phyloP scores from a whole-genome alignment of 164 flowering plant species.

The Piper longum region DNA sequence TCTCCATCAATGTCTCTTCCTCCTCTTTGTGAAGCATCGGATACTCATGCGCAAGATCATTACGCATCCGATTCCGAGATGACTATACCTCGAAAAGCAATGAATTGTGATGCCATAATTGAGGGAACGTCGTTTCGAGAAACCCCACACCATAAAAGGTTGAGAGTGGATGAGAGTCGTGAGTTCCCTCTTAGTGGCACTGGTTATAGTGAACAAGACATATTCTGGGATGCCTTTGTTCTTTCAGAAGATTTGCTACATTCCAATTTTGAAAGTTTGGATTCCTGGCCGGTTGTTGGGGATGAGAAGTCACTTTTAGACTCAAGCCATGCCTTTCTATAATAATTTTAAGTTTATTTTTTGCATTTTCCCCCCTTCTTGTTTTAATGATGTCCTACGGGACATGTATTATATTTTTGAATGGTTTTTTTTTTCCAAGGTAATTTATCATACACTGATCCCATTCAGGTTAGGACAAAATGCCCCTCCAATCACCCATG shows the following conservation, averaged over 20 bases:
- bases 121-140: slow-evolving; percentile 1
- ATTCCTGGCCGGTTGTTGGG: background rate
- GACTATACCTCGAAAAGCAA: slow-evolving; percentile 2
- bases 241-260: slow-evolving; percentile 1
- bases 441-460: no score
- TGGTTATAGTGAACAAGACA: slow-evolving; percentile 2
- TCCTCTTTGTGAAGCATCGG: slow-evolving; percentile 40
- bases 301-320: background rate
- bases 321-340: background rate
- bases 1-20: slow-evolving; percentile 21
- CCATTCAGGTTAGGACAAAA: no score
- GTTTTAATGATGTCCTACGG: no score
- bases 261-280: slow-evolving; percentile 3
- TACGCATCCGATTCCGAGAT: slow-evolving; percentile 22
- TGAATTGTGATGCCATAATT: background rate
- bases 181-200: slow-evolving; percentile 1
- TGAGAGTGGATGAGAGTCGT: slow-evolving; percentile 2
- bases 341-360: no score
- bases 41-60: slow-evolving; percentile 22
- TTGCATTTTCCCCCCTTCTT: no score
- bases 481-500: no score
- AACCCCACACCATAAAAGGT: slow-evolving; percentile 14
- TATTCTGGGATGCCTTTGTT: background rate
- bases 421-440: no score
- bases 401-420: no score